These are phyloP conservation scores for Microsporum canis DNA, from an alignment of 2,329 filamentous ascomycete genomes.

Conservation along the genomic window DNA sequence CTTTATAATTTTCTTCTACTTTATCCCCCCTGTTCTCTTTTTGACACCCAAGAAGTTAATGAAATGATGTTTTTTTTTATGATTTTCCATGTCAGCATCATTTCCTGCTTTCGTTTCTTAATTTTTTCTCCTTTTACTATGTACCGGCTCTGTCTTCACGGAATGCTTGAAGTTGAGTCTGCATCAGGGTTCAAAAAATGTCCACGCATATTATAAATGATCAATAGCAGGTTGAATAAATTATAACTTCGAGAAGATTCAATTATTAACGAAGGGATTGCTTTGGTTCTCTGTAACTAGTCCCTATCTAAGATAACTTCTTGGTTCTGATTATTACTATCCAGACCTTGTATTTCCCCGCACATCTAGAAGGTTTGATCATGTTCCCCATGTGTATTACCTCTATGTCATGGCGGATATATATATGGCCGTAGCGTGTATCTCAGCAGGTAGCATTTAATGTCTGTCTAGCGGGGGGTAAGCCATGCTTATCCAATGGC, in stretches of 20 bases:
- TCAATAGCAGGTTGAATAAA: neutral
- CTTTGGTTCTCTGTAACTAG: no score
- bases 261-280: neutral
- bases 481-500: no score
- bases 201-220: constrained; percentile 2
- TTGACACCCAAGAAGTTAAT: constrained; percentile 2
- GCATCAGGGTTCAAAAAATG: constrained; percentile 9
- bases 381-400: no score
- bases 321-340: no score
- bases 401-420: no score
- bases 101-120: neutral
- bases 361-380: no score
- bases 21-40: constrained; percentile 6
- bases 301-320: no score
- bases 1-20: constrained; percentile 9
- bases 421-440: neutral
- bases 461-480: neutral
- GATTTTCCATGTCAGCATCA: constrained; percentile 6
- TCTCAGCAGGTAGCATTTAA: neutral
- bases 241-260: neutral
- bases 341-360: no score
- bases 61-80: constrained; percentile 7
- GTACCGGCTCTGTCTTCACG: constrained; percentile 6
- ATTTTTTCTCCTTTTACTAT: constrained; percentile 5
- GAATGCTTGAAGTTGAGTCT: constrained; percentile 7